Evolutionary conservation across 495 filamentous ascomycete genomes (phyloP).

Genomic region (Aspergillus sclerotiicarbonarius): DNA sequence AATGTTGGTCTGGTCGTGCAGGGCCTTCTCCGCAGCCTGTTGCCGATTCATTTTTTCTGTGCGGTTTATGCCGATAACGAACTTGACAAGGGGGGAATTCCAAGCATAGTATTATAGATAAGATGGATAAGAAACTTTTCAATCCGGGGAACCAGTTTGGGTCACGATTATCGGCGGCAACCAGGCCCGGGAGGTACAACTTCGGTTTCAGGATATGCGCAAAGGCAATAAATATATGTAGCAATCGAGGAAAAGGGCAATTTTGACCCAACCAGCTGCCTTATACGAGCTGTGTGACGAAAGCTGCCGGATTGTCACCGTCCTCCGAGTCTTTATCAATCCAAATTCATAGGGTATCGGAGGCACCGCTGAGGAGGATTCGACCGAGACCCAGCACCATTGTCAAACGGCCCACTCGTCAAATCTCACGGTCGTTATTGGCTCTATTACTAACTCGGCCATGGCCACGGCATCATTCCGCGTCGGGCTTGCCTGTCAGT

Average conservation of each 20-base stretch:
- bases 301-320: neutral
- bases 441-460: neutral
- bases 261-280: neutral
- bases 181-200: neutral
- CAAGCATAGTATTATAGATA: neutral
- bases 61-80: neutral
- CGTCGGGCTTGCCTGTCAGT: neutral
- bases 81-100: neutral
- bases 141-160: no score
- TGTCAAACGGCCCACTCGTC: neutral
- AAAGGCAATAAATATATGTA: neutral
- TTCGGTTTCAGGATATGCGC: neutral
- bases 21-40: conserved; percentile 40
- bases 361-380: neutral
- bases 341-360: neutral
- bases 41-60: conserved; percentile 38
- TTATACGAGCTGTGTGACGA: neutral
- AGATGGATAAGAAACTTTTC: neutral
- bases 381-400: neutral
- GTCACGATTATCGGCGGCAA: no score
- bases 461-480: neutral
- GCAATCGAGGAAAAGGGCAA: neutral
- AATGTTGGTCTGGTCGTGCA: conserved; percentile 56
- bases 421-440: neutral
- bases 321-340: conserved; percentile 3